Base-by-base conservation (phyloP, 2,329 filamentous ascomycete genomes). In the Tricladium varicosporioides region DNA sequence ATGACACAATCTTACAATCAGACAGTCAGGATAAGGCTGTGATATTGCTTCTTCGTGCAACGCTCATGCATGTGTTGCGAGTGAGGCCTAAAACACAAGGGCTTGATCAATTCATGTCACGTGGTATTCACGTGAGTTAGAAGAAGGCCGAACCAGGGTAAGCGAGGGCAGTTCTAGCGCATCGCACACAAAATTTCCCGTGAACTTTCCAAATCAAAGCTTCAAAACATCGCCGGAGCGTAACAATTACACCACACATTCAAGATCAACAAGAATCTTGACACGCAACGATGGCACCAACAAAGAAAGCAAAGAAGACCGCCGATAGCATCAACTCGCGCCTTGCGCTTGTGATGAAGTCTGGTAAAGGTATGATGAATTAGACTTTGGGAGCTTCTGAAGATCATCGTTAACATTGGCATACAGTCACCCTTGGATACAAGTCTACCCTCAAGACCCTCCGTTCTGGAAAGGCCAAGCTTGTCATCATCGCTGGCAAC, bases 401-500 rank as follows among this genome's bases (percentile, higher is more conserved):
- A 11, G 3, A 13, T 42, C 47, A 8, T 33, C 58, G 18, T 55
- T 59, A 48, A 59, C 46, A n/a, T 45, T 52, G 16, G 2, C 42
- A 36, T 13, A 61, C 74, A 84, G 91, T 96, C 82, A 92, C 85
- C 65, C 84, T 96, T 67, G 92, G 92, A 72, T 93, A 93, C 85
- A 92, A 93, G 80, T 89, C 86, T 64, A 93, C 84, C 74, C 83
- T 94, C 74, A 96, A 97, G 89, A 82, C 83, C 69, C 89, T 97
- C 70, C 90, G 93, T 73, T 89, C 87, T 69, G 92, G 93, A 79
- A 97, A 97, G 88, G 94, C 94, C 78, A 97, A 97, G 89, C 87
- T 97, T 69, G 91, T 97, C 77, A 92, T 96, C 80, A 95, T 96
- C 65, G 83, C 88, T 70, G 92, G 90, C 80, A 97, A 99, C 85